Base-by-base conservation (phyloP, 345 rosid genomes). In the Citrus unshiu region DNA sequence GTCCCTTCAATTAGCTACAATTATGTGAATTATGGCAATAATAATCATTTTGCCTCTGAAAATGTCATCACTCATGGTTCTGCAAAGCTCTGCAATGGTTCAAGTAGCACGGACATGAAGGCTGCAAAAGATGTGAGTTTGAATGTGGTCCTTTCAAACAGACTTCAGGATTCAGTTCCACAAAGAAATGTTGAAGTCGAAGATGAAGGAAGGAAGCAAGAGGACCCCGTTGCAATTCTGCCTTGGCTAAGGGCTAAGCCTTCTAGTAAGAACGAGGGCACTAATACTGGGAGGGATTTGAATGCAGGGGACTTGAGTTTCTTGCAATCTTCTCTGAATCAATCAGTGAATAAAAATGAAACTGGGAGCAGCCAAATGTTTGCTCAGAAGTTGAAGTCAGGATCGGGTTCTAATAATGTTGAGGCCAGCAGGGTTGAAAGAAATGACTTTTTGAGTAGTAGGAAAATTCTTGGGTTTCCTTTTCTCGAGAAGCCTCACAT, bases 191-290 rank as follows among this genome's bases (percentile, higher is more conserved):
- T 78, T 67, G 89, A 83, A 82, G 82, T 77, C 68, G 68, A 78
- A 77, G 91, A 83, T 82, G 79, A 84, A 65, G 91, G 82, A 77
- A 92, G 85, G 77, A 88, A 56, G 43, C 84, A 83, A 16, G 89
- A 84, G 74, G 90, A 88, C 70, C 74, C 59, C 76, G 64, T 83
- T 40, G 76, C 78, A 22, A 80, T 85, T 69, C 83, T 92, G 79
- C 91, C 98, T 75, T 92, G 98, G 97, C 85, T 93, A 62, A 88
- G 84, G 83, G 83, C 88, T 54, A 89, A 84, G 76, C 80, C 83
- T 34, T 78, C 67, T 73, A 73, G 62, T 73, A 84, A 83, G 82
- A 85, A 76, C 63, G 92, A 84, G 80, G 75, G 70, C 24, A 74
- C 80, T 5, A 68, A 58, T 78, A 74, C 84, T 3, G 83, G 86